These are phyloP conservation scores for Mucor lusitanicus DNA, from an alignment of 371 early-diverging fungal species.

Conservation along the genomic window DNA sequence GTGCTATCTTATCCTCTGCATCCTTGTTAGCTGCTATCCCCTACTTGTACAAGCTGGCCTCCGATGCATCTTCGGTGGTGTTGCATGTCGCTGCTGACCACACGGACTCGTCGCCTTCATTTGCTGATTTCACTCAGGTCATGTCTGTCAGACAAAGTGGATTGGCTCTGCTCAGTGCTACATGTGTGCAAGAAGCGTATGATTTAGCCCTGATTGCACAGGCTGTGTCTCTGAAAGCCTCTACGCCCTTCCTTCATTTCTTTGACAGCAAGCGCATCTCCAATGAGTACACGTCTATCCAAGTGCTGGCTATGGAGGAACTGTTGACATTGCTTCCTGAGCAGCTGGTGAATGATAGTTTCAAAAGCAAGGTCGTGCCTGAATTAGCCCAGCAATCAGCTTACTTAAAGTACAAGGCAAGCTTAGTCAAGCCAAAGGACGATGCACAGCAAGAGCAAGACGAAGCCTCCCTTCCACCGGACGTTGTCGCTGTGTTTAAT, in stretches of 20 bases:
- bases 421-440: neutral
- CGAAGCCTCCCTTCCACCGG: neutral
- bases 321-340: constrained; percentile 23
- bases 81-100: constrained; percentile 50
- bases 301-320: constrained; percentile 6
- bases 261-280: constrained; percentile 39
- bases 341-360: constrained; percentile 17
- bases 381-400: constrained; percentile 6
- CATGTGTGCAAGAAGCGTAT: constrained; percentile 66
- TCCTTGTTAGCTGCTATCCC: constrained; percentile 60
- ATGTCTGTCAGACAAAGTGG: constrained; percentile 79
- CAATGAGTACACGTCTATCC: constrained; percentile 30
- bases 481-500: neutral
- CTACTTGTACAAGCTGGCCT: constrained; percentile 56
- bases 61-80: constrained; percentile 44
- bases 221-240: constrained; percentile 23
- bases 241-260: constrained; percentile 44
- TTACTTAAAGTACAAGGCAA: constrained; percentile 31
- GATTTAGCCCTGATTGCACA: constrained; percentile 67
- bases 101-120: constrained; percentile 15
- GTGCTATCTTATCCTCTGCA: constrained; percentile 35
- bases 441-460: constrained; percentile 10
- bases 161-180: constrained; percentile 67
- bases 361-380: constrained; percentile 10
- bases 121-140: constrained; percentile 59